Evolutionary conservation across 192 early-diverging fungal genomes (phyloP).

Genomic region (Umbelopsis ramanniana): DNA sequence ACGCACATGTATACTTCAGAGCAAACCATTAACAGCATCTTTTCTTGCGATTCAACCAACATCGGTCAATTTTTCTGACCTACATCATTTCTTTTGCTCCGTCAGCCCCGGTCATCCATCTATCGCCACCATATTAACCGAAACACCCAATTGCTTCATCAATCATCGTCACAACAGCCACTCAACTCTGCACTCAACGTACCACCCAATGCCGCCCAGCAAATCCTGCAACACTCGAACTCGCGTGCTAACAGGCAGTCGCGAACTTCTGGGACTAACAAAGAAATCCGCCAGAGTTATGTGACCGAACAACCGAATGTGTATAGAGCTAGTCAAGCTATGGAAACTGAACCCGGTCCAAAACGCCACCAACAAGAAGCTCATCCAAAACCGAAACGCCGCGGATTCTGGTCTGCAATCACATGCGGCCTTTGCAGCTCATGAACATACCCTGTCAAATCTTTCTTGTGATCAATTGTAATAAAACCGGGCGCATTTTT

Average conservation of each 20-base stretch:
- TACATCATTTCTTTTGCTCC: background rate
- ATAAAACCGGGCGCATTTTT: background rate
- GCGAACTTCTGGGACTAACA: background rate
- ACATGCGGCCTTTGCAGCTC: constrained; percentile 15
- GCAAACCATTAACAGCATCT: background rate
- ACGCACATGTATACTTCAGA: background rate
- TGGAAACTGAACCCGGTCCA: background rate
- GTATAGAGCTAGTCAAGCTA: constrained; percentile 12
- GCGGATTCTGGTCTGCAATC: background rate
- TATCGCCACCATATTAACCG: constrained; percentile 5
- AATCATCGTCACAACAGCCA: constrained; percentile 18
- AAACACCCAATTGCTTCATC: constrained; percentile 6
- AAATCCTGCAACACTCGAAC: constrained; percentile 12
- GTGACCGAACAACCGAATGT: background rate
- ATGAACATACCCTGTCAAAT: constrained; percentile 7
- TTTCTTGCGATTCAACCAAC: background rate
- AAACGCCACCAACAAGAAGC: background rate
- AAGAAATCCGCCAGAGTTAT: constrained; percentile 14
- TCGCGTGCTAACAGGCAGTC: constrained; percentile 20
- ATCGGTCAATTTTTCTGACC: background rate
- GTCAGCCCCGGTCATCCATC: constrained; percentile 3
- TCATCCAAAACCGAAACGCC: constrained; percentile 7
- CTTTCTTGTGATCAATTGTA: background rate
- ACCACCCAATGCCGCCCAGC: constrained; percentile 14
- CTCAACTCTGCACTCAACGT: constrained; percentile 17